Evolutionary conservation across 2,329 filamentous ascomycete genomes (phyloP).

Genomic region (Lasiodiplodia sp.): DNA sequence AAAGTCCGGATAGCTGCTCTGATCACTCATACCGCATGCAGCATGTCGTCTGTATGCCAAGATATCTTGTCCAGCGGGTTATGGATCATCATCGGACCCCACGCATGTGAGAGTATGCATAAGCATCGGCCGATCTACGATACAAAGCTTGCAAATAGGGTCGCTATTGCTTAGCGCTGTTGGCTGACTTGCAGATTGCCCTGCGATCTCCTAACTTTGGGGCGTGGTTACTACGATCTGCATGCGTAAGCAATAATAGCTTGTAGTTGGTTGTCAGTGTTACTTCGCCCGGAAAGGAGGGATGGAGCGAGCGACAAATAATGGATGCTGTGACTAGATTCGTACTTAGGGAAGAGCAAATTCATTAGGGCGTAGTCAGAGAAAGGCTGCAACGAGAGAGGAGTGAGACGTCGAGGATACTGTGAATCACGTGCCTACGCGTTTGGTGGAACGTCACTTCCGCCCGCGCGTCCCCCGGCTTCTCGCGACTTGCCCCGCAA

Average conservation of each 20-base stretch:
- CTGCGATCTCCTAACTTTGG: too few relatives aligned
- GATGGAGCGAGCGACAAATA: too few relatives aligned
- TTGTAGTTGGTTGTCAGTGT: too few relatives aligned
- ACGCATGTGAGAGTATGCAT: not conserved
- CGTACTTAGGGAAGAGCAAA: too few relatives aligned
- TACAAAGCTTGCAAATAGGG: not conserved
- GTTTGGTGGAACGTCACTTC: not conserved
- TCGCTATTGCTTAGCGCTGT: not conserved
- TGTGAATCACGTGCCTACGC: not conserved
- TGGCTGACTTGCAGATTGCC: not conserved
- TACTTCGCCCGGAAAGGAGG: too few relatives aligned
- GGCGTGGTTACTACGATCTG: too few relatives aligned
- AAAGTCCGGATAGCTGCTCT: not conserved
- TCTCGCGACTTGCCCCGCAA: not conserved
- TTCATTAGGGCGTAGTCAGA: too few relatives aligned
- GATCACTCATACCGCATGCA: too few relatives aligned
- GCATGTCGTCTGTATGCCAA: not conserved
- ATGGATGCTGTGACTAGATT: too few relatives aligned
- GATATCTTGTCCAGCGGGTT: not conserved
- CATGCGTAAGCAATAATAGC: too few relatives aligned
- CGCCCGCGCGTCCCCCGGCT: not conserved
- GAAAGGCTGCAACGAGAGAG: not conserved
- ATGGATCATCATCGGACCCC: too few relatives aligned
- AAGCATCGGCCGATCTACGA: conserved; percentile 8
- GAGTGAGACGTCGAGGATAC: too few relatives aligned